Conservation (phyloP, 768 basidiomycete genomes). For the Hypholoma sublateritium region DNA sequence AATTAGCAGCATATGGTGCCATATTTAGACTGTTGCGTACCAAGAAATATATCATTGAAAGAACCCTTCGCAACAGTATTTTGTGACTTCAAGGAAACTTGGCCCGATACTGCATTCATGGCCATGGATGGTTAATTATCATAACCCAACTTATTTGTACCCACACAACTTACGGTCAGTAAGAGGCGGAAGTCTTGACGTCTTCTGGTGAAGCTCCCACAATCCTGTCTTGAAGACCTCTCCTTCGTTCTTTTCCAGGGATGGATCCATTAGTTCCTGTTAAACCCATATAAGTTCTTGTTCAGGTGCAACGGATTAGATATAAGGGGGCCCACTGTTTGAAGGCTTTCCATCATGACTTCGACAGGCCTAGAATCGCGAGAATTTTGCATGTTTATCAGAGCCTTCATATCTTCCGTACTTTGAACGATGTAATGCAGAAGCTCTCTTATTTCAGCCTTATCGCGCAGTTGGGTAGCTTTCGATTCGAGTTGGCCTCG, state of each 20-base stretch:
- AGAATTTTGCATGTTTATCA: slow-evolving; percentile 31
- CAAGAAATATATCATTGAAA: slow-evolving; percentile 39
- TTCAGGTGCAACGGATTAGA: background rate
- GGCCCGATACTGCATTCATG: slow-evolving; percentile 36
- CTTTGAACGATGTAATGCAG: slow-evolving; percentile 33
- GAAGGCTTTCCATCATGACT: slow-evolving; percentile 41
- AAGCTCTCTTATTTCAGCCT: slow-evolving; percentile 32
- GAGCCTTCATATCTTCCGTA: slow-evolving; percentile 32
- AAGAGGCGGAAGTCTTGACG: slow-evolving; percentile 40
- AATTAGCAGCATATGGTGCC: background rate
- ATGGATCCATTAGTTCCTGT: slow-evolving; percentile 36
- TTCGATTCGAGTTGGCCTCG: slow-evolving; percentile 25
- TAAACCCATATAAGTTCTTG: background rate
- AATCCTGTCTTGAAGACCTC: slow-evolving; percentile 36
- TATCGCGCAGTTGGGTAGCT: slow-evolving; percentile 31
- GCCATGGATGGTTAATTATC: background rate
- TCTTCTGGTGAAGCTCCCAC: slow-evolving; percentile 37
- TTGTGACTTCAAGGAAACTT: slow-evolving; percentile 31
- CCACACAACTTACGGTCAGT: slow-evolving; percentile 36
- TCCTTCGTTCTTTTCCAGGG: slow-evolving; percentile 28
- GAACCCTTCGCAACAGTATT: slow-evolving; percentile 32
- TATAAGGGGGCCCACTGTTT: slow-evolving; percentile 28
- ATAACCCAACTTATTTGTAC: background rate
- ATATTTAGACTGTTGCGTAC: slow-evolving; percentile 19
- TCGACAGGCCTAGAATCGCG: slow-evolving; percentile 31